These are phyloP conservation scores for Apiotrichum sp. DNA, from an alignment of 1,284 basidiomycete genomes.

Conservation along the genomic window DNA sequence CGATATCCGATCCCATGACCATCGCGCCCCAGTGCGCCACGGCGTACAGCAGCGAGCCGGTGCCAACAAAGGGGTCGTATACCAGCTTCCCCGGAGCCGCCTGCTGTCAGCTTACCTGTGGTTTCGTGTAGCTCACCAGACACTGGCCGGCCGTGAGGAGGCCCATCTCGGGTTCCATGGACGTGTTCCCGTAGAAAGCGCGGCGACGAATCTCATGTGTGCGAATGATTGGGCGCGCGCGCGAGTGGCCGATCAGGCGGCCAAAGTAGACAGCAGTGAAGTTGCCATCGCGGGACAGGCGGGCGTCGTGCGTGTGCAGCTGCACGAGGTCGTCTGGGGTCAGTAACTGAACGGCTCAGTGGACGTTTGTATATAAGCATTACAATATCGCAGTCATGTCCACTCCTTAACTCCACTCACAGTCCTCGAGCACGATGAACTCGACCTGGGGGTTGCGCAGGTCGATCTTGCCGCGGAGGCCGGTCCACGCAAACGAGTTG, in stretches of 20 bases:
- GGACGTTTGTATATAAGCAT: not conserved
- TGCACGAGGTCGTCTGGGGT: slow-evolving; percentile 27
- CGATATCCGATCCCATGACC: slow-evolving; percentile 91
- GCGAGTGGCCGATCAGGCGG: slow-evolving; percentile 70
- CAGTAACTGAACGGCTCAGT: not conserved
- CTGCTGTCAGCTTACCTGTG: slow-evolving; percentile 45
- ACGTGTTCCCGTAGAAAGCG: slow-evolving; percentile 88
- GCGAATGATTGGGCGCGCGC: slow-evolving; percentile 61
- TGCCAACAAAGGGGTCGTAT: slow-evolving; percentile 96
- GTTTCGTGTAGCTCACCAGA: slow-evolving; percentile 51
- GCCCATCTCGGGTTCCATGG: slow-evolving; percentile 95
- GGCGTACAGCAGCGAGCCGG: slow-evolving; percentile 87
- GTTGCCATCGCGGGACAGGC: slow-evolving; percentile 54
- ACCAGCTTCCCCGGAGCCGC: slow-evolving; percentile 80
- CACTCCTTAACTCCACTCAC: slow-evolving; percentile 45
- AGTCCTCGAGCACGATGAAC: slow-evolving; percentile 84
- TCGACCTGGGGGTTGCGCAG: slow-evolving; percentile 75
- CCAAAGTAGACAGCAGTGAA: slow-evolving; percentile 73
- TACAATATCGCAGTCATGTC: not conserved
- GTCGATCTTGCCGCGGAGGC: slow-evolving; percentile 70
- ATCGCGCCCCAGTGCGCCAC: slow-evolving; percentile 80
- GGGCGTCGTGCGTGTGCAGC: slow-evolving; percentile 22
- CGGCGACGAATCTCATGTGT: slow-evolving; percentile 86
- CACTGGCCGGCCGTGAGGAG: slow-evolving; percentile 95
- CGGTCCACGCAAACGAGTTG: slow-evolving; percentile 70